Percentiles rank a stretch among this genome's conserved stretches.
These are phyloP conservation scores for Daldinia sp. DNA, from an alignment of 2,329 filamentous ascomycete species.

Conservation along the genomic window DNA sequence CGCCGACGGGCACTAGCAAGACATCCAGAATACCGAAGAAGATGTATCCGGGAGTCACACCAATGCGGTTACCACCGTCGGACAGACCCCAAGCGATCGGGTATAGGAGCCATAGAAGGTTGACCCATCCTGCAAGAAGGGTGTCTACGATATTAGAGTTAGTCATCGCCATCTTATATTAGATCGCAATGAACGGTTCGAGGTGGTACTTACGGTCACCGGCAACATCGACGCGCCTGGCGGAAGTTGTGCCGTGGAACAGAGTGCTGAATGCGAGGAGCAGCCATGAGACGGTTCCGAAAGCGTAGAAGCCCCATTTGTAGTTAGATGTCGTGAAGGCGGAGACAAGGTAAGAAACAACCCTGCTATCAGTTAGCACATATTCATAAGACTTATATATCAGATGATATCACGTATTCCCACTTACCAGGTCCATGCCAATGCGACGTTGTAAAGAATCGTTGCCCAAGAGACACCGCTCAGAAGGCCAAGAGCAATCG, in stretches of 20 bases:
- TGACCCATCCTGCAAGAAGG: constrained; percentile 60
- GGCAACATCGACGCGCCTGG: constrained; percentile 57
- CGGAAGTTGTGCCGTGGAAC: constrained; percentile 54
- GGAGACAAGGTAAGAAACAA: constrained; percentile 62
- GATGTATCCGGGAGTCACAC: constrained; percentile 60
- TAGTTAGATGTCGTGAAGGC: constrained; percentile 63
- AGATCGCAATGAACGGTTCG: background rate
- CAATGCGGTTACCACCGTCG: constrained; percentile 65
- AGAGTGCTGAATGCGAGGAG: constrained; percentile 62
- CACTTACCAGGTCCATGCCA: constrained; percentile 62
- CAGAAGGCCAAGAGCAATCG: constrained; percentile 62
- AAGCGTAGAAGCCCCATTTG: constrained; percentile 70
- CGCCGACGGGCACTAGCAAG: constrained; percentile 60
- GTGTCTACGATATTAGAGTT: constrained; percentile 47
- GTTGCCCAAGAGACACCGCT: constrained; percentile 68
- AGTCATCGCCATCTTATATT: background rate
- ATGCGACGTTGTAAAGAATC: constrained; percentile 63
- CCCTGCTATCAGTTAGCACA: constrained; percentile 45
- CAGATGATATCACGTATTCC: background rate
- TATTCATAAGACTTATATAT: background rate
- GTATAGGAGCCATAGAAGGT: constrained; percentile 66
- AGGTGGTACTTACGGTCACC: constrained; percentile 53
- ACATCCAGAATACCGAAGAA: constrained; percentile 68
- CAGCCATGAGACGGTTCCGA: constrained; percentile 62
- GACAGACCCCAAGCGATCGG: constrained; percentile 65